A percentile compares a stretch with the other conserved stretches of the same genome.
phyloP scores from a whole-genome alignment of 2,329 filamentous ascomycete species.

The Fusarium nisikadoi region DNA sequence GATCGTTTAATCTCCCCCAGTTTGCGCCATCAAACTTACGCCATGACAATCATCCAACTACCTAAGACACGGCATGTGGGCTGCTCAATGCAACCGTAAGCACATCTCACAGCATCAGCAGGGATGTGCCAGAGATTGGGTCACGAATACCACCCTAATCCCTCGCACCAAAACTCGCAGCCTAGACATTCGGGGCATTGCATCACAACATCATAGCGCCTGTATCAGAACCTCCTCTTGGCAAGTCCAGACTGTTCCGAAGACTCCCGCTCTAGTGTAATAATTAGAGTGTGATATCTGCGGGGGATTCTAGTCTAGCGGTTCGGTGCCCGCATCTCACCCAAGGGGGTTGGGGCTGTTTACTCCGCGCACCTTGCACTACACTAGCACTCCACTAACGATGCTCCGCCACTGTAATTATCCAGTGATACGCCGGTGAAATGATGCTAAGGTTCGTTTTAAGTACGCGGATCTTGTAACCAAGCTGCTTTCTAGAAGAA shows the following conservation, averaged over 20 bases:
- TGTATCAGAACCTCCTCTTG: neutral
- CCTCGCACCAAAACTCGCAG: neutral
- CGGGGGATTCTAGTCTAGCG: neutral
- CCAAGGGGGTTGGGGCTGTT: neutral
- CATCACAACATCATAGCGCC: neutral
- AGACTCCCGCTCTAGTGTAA: constrained; percentile 1
- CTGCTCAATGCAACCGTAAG: neutral
- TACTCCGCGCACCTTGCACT: neutral
- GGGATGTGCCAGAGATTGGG: neutral
- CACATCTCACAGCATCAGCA: neutral
- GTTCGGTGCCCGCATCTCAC: neutral
- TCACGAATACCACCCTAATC: constrained; percentile 12
- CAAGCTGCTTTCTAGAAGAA: constrained; percentile 6
- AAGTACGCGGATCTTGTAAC: neutral
- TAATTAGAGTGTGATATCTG: neutral
- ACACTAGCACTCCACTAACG: neutral
- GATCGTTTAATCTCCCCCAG: neutral
- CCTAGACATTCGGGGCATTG: neutral
- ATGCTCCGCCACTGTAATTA: neutral
- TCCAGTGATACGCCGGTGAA: neutral
- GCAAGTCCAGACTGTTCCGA: constrained; percentile 9
- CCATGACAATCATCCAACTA: neutral
- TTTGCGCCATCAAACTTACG: neutral
- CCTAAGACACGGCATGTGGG: neutral
- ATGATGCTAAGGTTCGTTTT: neutral